Conservation (phyloP, 306 rosid species). For the Lupinus albus region DNA sequence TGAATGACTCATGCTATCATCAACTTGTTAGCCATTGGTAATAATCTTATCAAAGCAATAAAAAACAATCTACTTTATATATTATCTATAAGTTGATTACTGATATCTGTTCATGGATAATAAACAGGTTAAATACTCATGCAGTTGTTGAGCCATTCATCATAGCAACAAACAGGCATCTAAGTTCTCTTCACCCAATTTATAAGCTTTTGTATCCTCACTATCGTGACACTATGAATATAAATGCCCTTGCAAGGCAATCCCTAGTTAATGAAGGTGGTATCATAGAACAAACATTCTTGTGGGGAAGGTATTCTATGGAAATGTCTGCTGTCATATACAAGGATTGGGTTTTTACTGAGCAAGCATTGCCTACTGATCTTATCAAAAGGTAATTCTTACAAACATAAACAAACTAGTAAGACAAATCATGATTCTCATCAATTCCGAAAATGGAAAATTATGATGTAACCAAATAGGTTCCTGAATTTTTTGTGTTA, state of each 20-base stretch:
- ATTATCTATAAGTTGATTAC: background rate
- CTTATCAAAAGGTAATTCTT: constrained; percentile 43
- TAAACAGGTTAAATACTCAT: constrained; percentile 72
- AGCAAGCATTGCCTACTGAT: constrained; percentile 45
- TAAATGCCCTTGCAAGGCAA: constrained; percentile 41
- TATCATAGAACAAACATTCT: constrained; percentile 39
- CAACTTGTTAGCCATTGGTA: constrained; percentile 73
- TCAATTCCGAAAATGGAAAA: too few relatives aligned
- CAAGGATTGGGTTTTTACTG: constrained; percentile 41
- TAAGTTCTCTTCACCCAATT: constrained; percentile 41
- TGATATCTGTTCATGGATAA: constrained; percentile 17
- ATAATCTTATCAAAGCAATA: background rate
- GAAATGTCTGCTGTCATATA: constrained; percentile 42
- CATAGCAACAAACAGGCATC: constrained; percentile 46
- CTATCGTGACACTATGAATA: constrained; percentile 51
- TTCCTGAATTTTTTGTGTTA: too few relatives aligned
- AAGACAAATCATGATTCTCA: background rate
- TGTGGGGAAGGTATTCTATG: constrained; percentile 43
- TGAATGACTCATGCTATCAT: constrained; percentile 65
- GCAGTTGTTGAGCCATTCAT: constrained; percentile 66
- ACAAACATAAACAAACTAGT: background rate
- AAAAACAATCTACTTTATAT: background rate
- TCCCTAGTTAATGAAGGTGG: constrained; percentile 37
- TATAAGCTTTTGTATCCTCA: constrained; percentile 44
- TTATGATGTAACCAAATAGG: too few relatives aligned